Evolutionary conservation across 345 rosid genomes (phyloP), one percentile per base, ranked within the genome.

Genomic region (Gossypium rotundifolium): DNA sequence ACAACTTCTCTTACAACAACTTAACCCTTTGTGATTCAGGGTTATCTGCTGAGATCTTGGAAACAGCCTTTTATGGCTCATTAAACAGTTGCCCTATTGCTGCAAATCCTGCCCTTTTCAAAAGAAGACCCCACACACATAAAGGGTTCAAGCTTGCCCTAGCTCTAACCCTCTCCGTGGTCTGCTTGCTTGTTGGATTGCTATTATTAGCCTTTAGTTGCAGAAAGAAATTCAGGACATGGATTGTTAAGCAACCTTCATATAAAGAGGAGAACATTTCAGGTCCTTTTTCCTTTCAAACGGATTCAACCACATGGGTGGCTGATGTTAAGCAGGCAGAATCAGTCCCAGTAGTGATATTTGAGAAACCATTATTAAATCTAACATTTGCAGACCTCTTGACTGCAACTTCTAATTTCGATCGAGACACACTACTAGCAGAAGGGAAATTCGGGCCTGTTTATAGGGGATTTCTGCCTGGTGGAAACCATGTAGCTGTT

Each of bases 391-490:
- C 86, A 0, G 96, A 94, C 86, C 93, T 94, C 84, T 81, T 94
- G 75, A 79, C 88, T 71, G 98, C 97, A 42, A 94, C 97, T 42
- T 94, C 97, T 0, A 87, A 78, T 82, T 94, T 94, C 72, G 98
- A 92, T 76, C 82, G 88, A 44, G 97, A 91, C 73, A 92, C 93
- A 58, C 93, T 94, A 66, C 81, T 94, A 83, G 98, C 96, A 0
- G 96, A 92, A 54, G 97, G 98, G 59, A 94, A 89, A 60, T 94
- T 92, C 16, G 98, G 98, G 61, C 98, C 97, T 2, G 98, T 92
- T 40, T 94, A 94, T 53, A 81, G 98, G 79, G 96, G 97, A 59
- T 88, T 90, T 78, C 84, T 94, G n/a, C 92, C 96, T 3, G 92
- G 96, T 76, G 97, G 97, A 77, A 89, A 89, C 58, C 98, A 94